Conservation (phyloP, 768 basidiomycete genomes). For the Xanthoconium stramineum region DNA sequence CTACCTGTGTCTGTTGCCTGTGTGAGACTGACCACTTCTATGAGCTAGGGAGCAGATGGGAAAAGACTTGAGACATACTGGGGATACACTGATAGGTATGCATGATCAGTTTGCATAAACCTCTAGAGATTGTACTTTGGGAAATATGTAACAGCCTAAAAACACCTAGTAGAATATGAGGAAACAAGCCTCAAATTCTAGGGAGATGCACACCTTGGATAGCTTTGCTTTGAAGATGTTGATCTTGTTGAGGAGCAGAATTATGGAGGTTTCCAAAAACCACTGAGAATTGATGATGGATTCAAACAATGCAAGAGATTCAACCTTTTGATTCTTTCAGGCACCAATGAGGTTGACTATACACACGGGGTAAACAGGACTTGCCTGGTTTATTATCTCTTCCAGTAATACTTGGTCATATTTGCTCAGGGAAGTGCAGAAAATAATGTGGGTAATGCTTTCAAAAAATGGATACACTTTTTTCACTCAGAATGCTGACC, state of each 20-base stretch:
- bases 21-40: slow-evolving; percentile 50
- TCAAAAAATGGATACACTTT: slow-evolving; percentile 80
- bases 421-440: slow-evolving; percentile 71
- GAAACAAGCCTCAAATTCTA: too few relatives aligned
- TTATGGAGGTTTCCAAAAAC: slow-evolving; percentile 68
- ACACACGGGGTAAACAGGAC: neutral
- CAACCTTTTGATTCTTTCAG: slow-evolving; percentile 66
- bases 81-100: slow-evolving; percentile 82
- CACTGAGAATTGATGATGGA: slow-evolving; percentile 76
- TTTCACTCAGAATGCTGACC: slow-evolving; percentile 79
- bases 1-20: slow-evolving; percentile 89
- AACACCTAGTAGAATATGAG: too few relatives aligned
- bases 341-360: neutral
- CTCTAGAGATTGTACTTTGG: slow-evolving; percentile 92
- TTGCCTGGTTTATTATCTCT: slow-evolving; percentile 40
- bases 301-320: slow-evolving; percentile 73
- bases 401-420: slow-evolving; percentile 73
- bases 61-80: slow-evolving; percentile 60
- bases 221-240: slow-evolving; percentile 75
- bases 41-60: neutral
- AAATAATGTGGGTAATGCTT: slow-evolving; percentile 73
- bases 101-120: slow-evolving; percentile 89
- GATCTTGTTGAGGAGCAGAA: slow-evolving; percentile 69
- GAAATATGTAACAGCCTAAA: too few relatives aligned
- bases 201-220: slow-evolving; percentile 51